phyloP scores from a whole-genome alignment of 129 eudicot genomes.

The Glebionis coronaria region DNA sequence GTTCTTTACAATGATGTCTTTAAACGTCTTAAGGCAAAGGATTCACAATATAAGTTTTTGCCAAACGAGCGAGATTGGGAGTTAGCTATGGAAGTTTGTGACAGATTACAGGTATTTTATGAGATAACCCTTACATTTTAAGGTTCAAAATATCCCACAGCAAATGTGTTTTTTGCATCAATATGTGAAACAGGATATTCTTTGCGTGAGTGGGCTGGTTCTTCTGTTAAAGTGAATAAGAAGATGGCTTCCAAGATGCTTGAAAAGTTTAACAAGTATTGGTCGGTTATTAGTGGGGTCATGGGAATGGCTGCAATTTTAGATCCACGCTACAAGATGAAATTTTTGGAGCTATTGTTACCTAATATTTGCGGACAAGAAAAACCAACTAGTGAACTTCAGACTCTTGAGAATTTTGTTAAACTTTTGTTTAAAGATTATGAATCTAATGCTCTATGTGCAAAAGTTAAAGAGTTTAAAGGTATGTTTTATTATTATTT shows the following conservation, averaged over 20 bases:
- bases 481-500: not conserved
- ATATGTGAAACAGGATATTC: not conserved
- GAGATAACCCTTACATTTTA: not conserved
- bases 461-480: not conserved
- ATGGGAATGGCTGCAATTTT: not conserved
- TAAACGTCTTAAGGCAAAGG: not conserved
- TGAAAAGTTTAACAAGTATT: not conserved
- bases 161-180: conserved; percentile 9
- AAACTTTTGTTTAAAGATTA: conserved; percentile 3
- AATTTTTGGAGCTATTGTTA: not conserved
- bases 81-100: not conserved
- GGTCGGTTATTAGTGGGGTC: not conserved
- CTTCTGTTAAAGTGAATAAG: too few species aligned
- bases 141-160: not conserved
- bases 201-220: too few species aligned
- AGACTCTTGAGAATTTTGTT: not conserved
- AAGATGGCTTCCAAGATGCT: too few species aligned
- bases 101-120: conserved; percentile 9
- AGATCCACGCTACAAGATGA: not conserved
- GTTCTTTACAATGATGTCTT: not conserved
- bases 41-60: not conserved
- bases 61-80: conserved; percentile 4
- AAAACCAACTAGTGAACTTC: not conserved
- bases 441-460: not conserved
- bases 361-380: not conserved